These are phyloP conservation scores for Nannochloropsis oceanica DNA, from an alignment of 108 stramenopile genomes.

Conservation along the genomic window DNA sequence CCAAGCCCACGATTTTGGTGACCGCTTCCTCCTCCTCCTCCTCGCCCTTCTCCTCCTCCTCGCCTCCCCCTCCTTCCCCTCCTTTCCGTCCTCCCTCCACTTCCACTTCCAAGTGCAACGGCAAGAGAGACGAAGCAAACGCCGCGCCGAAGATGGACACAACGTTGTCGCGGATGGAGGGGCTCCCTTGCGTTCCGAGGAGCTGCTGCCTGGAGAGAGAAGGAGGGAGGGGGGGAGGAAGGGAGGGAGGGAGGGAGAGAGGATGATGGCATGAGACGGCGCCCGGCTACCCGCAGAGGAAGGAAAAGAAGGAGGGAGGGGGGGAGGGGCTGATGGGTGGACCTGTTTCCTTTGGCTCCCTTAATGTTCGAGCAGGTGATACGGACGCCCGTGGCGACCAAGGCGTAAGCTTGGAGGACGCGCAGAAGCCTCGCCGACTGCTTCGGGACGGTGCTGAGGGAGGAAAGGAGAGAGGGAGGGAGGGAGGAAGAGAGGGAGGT, in stretches of 20 bases:
- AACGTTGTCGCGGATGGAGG: constrained; percentile 28
- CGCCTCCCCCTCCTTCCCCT: not conserved
- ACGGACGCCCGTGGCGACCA: constrained; percentile 30
- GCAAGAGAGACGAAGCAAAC: constrained; percentile 13
- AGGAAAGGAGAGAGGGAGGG: not conserved
- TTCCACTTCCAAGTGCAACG: constrained; percentile 3
- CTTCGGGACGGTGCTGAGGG: not conserved
- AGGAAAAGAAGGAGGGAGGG: not conserved
- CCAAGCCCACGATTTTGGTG: not conserved
- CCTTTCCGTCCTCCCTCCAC: not conserved
- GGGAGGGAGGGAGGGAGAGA: not conserved
- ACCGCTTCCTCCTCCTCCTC: not conserved
- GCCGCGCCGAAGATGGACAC: constrained; percentile 32
- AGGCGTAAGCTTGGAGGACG: constrained; percentile 40
- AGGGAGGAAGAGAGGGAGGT: not conserved
- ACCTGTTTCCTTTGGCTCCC: constrained; percentile 9
- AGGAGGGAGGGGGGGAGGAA: not conserved
- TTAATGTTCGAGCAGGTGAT: constrained; percentile 26
- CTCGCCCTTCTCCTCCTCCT: not conserved
- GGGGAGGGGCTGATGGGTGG: not conserved
- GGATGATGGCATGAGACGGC: not conserved
- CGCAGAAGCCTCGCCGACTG: constrained; percentile 6
- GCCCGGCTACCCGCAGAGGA: not conserved
- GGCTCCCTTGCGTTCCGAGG: constrained; percentile 12
- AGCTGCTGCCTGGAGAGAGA: not conserved